Base-by-base conservation (phyloP, 2,329 filamentous ascomycete species). In the Aspergillus fumigatiaffinis region DNA sequence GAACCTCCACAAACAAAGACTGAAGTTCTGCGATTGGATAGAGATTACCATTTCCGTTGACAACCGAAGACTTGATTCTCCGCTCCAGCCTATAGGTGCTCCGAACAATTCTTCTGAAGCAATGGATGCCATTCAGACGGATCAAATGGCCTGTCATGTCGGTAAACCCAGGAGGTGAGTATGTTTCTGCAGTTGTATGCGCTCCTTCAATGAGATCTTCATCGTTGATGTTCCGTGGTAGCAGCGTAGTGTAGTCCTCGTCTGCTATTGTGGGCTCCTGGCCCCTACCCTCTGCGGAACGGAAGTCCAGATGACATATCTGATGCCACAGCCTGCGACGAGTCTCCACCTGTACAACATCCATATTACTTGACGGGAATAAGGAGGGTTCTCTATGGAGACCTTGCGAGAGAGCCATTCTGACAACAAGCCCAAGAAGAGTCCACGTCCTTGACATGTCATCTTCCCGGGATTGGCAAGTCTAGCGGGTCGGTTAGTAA, bases 141-240 rank as follows among this genome's bases (percentile, higher is more conserved):
- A 59, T 54, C 41, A 59, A n/a, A 29, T 59, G 57, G 2, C 44
- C 50, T 10, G 57, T 59, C 57, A 59, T 59, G 26, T 59, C 57
- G 14, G 57, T 57, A 42, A 59, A 59, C 20, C 57, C 54, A 26
- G 50, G 52, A 23, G 25, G 23, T 21, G 52, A 53, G 28, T 49
- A 49, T 21, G 25, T 35, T 17, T 53, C 52, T 2, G 25, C 20
- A 7, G 26, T 49, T 5, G 26, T 28, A 35, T 20, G 41, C 17
- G 41, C 41, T 29, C 57, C 54, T 51, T 57, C 57, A 23, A 54
- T 41, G 7, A 59, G 54, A 17, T 57, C 54, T 28, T 56, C 51
- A 35, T 59, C 57, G 28, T 59, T 41, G 47, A 59, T 42, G 41
- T 59, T 59, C 23, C 57, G 55, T 5, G 57, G 57, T 28, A 57